phyloP scores from a whole-genome alignment of 176 grass and related monocot genomes.

The Urochloa ruziziensis region DNA sequence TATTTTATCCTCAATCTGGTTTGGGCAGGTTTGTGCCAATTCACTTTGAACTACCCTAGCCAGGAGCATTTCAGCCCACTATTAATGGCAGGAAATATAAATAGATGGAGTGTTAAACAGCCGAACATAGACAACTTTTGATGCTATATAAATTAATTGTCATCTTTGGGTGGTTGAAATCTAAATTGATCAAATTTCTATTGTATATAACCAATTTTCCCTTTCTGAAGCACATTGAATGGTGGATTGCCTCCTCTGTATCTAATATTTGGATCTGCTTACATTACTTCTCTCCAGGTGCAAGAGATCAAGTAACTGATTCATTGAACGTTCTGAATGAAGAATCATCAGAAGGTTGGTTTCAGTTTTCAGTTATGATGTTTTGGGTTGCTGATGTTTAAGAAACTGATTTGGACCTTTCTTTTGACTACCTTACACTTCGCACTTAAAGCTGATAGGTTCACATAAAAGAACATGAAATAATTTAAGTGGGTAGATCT shows the following conservation, averaged over 20 bases:
- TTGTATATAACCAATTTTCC: not conserved
- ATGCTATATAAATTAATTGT: not conserved
- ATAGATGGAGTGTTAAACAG: not conserved
- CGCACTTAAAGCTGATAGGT: too few relatives aligned
- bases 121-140: not conserved
- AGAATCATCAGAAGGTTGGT: constrained; percentile 8
- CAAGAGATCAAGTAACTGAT: not conserved
- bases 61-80: not conserved
- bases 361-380: not conserved
- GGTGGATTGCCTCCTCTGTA: not conserved
- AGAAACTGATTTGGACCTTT: not conserved
- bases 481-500: too few relatives aligned
- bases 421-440: not conserved
- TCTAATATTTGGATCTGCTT: not conserved
- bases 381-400: not conserved
- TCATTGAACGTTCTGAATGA: not conserved
- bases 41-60: not conserved
- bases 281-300: not conserved
- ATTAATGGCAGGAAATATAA: not conserved
- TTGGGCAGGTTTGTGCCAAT: too few relatives aligned
- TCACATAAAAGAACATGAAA: too few relatives aligned
- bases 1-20: too few relatives aligned
- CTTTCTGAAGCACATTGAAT: not conserved
- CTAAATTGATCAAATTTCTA: not conserved
- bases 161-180: not conserved